Percentiles rank a stretch among this genome's conserved stretches.
Conservation (phyloP, 1,284 basidiomycete genomes). For the Ceratorhiza oryzae-sativae region DNA sequence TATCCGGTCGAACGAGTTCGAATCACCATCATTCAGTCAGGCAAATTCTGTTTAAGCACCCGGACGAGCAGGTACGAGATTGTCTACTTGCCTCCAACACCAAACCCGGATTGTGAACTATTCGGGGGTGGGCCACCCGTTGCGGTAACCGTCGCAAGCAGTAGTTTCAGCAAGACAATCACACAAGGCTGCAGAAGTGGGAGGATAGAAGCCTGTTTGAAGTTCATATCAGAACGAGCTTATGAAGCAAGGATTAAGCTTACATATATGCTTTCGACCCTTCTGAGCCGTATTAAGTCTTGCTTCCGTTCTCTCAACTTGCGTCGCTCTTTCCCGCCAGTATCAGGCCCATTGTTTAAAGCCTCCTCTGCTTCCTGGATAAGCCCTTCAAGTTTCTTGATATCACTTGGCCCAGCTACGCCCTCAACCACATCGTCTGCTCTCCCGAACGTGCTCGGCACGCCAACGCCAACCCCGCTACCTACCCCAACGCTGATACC, state of each 20-base stretch:
- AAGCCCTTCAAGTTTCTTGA: constrained; percentile 72
- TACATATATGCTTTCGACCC: constrained; percentile 92
- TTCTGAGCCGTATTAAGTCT: constrained; percentile 82
- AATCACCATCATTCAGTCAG: no score
- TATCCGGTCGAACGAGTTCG: background rate
- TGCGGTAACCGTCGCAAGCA: constrained; percentile 88
- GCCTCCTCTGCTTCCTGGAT: constrained; percentile 71
- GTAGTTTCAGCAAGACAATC: constrained; percentile 85
- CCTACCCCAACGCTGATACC: constrained; percentile 41
- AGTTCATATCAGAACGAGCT: background rate
- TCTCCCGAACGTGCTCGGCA: constrained; percentile 46
- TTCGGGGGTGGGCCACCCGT: constrained; percentile 51
- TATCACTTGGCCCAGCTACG: constrained; percentile 56
- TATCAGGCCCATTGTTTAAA: constrained; percentile 57
- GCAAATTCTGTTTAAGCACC: no score
- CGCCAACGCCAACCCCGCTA: constrained; percentile 37
- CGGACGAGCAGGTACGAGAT: constrained; percentile 47
- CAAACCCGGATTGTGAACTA: constrained; percentile 46
- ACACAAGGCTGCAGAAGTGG: constrained; percentile 87
- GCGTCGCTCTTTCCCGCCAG: constrained; percentile 63
- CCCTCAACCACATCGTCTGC: constrained; percentile 51
- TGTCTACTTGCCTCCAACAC: constrained; percentile 66
- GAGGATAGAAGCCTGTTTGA: constrained; percentile 63
- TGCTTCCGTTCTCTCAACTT: constrained; percentile 72
- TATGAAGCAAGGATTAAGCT: constrained; percentile 59